Base-by-base conservation (phyloP, 2,329 filamentous ascomycete species). In the Fusarium sp. region DNA sequence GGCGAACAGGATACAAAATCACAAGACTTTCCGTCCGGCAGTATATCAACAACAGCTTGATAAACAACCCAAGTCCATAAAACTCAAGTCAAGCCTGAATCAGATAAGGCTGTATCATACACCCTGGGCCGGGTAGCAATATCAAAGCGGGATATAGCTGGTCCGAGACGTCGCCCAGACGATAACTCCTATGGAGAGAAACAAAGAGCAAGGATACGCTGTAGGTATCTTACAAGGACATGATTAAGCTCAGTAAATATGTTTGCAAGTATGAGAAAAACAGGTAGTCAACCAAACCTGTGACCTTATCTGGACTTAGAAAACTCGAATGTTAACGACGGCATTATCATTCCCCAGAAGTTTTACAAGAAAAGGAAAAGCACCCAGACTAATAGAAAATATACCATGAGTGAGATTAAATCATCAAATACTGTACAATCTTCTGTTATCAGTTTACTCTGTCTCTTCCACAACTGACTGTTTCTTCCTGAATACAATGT, bases 361-460 rank as follows among this genome's bases (percentile, higher is more conserved):
- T n/a, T 37, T n/a, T n/a, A n/a, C 34, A 37, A 11, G 18, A 37
- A 37, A 12, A n/a, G 18, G 1, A 2, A 16, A 34, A 34, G 8
- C 8, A n/a, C 18, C 6, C 10, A n/a, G 9, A 37, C 7, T 3
- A 12, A 37, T 11, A 4, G 3, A 11, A 11, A 6, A 4, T 2
- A n/a, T 18, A 8, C 5, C 5, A 37, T n/a, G 0, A 11, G 3
- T 7, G 5, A 5, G 5, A 7, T 0, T 11, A n/a, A 7, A 12
- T 37, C 0, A 37, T 7, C 18, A 7, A 12, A 12, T 2, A 37
- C 5, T 12, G 3, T 37, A 5, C 5, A n/a, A n/a, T 6, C 8
- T 34, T 18, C 20, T 3, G 7, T 14, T 2, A 21, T 13, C 5
- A 9, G 28, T 12, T 18, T 49, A 4, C 5, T 6, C 12, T 16